phyloP scores from a whole-genome alignment of 257 asterid genomes.

The Gentiana macrophylla region DNA sequence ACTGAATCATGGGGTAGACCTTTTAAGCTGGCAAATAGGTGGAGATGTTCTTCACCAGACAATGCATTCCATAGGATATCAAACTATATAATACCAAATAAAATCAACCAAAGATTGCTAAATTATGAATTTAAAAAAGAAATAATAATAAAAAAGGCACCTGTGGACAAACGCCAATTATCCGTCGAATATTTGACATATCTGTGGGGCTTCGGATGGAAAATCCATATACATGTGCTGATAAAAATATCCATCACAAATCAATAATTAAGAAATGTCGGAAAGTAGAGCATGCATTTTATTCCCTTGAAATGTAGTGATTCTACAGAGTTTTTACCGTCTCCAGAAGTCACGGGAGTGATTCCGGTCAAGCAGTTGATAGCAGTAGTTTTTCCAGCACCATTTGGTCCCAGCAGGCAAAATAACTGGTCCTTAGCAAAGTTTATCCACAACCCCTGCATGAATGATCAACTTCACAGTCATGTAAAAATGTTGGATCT shows the following conservation, averaged over 20 bases:
- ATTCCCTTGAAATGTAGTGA: background rate
- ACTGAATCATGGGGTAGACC: slow-evolving; percentile 58
- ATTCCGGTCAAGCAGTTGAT: slow-evolving; percentile 87
- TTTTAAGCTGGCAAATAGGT: slow-evolving; percentile 74
- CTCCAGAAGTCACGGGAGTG: slow-evolving; percentile 81
- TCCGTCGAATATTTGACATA: slow-evolving; percentile 65
- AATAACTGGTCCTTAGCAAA: slow-evolving; percentile 77
- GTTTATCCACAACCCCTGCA: slow-evolving; percentile 87
- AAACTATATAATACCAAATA: slow-evolving; percentile 37
- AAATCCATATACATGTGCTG: slow-evolving; percentile 73
- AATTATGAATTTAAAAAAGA: background rate
- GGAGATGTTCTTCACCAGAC: slow-evolving; percentile 80
- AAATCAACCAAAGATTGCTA: slow-evolving; percentile 9
- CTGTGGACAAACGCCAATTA: slow-evolving; percentile 97
- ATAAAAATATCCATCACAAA: background rate
- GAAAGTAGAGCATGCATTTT: background rate
- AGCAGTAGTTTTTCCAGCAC: slow-evolving; percentile 89
- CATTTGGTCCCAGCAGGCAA: slow-evolving; percentile 95
- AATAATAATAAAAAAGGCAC: slow-evolving; percentile 21
- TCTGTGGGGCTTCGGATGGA: slow-evolving; percentile 67
- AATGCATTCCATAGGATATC: slow-evolving; percentile 86
- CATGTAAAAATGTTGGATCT: too few relatives aligned
- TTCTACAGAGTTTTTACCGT: slow-evolving; percentile 38
- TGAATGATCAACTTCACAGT: slow-evolving; percentile 7
- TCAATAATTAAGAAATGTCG: background rate